These are phyloP conservation scores for Phylloporus sp. DNA, from an alignment of 768 basidiomycete genomes.

Conservation along the genomic window DNA sequence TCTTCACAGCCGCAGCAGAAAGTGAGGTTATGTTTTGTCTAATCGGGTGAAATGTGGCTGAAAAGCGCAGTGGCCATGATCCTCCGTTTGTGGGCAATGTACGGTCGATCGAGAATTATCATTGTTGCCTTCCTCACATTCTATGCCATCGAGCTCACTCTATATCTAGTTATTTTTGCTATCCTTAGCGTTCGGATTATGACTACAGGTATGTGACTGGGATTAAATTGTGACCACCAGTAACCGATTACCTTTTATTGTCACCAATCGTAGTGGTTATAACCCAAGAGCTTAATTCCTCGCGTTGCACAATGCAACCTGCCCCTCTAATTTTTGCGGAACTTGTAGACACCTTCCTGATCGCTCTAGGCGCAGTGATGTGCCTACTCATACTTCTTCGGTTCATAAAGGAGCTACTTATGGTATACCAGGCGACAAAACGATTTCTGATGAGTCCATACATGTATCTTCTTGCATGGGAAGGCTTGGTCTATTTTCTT, in stretches of 20 bases:
- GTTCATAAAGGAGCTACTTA: background rate
- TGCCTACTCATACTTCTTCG: background rate
- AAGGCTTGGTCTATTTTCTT: background rate
- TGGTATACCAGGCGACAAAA: background rate
- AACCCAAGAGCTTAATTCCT: background rate
- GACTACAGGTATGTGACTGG: background rate
- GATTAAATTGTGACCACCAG: no score
- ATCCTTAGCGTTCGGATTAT: background rate
- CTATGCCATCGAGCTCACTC: background rate
- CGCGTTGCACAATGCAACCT: background rate
- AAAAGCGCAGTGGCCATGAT: background rate
- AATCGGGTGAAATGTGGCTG: background rate
- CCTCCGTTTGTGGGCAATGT: background rate
- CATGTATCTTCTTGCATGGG: background rate
- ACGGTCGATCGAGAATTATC: background rate
- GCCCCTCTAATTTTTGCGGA: background rate
- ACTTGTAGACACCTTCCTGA: background rate
- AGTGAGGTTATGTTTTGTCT: background rate
- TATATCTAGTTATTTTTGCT: background rate
- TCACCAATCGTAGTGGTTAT: background rate
- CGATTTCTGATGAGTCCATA: background rate
- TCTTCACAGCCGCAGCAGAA: slow-evolving; percentile 2
- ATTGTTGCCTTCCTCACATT: background rate
- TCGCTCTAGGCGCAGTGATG: background rate
- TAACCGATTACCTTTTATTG: no score